Base-by-base conservation (phyloP, 1,284 basidiomycete species). In the Trichosporon faecale region DNA sequence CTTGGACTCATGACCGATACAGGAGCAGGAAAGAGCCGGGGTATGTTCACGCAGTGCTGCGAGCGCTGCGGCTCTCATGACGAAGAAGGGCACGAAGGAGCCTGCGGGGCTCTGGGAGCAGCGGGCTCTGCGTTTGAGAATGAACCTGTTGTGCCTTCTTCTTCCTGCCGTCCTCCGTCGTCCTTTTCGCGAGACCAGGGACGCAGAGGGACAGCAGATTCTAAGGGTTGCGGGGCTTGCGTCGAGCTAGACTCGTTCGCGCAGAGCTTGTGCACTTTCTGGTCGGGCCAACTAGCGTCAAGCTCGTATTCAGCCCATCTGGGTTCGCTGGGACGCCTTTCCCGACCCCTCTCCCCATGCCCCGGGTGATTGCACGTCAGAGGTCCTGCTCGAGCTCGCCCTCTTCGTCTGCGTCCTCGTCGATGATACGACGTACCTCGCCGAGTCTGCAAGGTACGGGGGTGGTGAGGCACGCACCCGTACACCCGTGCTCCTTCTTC, bases 201-300 rank as follows among this genome's bases (percentile, higher is more conserved):
- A 52, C 49, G 49, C 49, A 52, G 49, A 52, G 49, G 49, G 49
- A 52, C 49, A 52, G 49, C 49, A 52, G 49, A 52, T 52, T 23
- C n/a, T 52, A 21, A 52, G 49, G 49, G 49, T 23, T 52, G 21
- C 49, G 18, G 44, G 21, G 11, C 35, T 14, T 37, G 35, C 35
- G 12, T 37, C 35, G 35, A 37, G n/a, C n/a, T n/a, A n/a, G n/a
- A n/a, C n/a, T n/a, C n/a, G n/a, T n/a, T n/a, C n/a, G n/a, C n/a
- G n/a, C n/a, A n/a, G 40, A 44, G 49, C 49, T 52, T 52, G 49
- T 52, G 49, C 49, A 52, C 49, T 52, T 52, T 52, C 49, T 52
- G 49, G 49, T 52, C 49, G 21, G 49, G 21, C 49, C 3, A 2
- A 25, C 49, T 52, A 52, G 49, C 49, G 49, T 52, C 49, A 52